Evolutionary conservation across 768 basidiomycete genomes (phyloP).

Genomic region (Russula sp.): DNA sequence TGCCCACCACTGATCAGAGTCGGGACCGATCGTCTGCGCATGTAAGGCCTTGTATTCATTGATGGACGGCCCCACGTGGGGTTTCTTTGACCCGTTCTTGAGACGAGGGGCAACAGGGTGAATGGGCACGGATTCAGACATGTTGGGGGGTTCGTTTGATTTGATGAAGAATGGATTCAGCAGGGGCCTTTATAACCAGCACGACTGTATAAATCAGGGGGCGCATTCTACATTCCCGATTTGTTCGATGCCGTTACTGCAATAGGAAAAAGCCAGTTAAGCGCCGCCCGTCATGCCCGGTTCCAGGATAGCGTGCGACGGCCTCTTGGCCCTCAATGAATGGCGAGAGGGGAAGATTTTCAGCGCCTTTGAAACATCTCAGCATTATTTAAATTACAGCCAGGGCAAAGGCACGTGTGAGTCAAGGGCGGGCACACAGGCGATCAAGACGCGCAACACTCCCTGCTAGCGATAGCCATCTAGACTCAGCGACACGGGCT

Average conservation of each 20-base stretch:
- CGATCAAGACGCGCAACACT: too few species aligned
- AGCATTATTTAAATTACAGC: background rate
- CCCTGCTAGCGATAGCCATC: background rate
- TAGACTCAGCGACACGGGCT: too few species aligned
- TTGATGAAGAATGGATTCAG: too few species aligned
- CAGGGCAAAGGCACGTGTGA: background rate
- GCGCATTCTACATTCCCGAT: conserved; percentile 3
- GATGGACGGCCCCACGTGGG: conserved; percentile 75
- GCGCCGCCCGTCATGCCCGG: background rate
- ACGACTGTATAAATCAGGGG: background rate
- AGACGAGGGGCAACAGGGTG: conserved; percentile 78
- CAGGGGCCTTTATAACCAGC: too few species aligned
- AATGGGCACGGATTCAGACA: conserved; percentile 30
- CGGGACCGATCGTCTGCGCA: conserved; percentile 61
- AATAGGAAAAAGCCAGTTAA: background rate
- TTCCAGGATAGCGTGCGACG: background rate
- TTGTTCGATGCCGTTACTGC: background rate
- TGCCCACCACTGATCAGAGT: conserved; percentile 84
- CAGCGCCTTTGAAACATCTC: background rate
- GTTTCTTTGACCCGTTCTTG: conserved; percentile 50
- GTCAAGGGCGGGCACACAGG: too few species aligned
- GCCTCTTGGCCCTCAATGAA: background rate
- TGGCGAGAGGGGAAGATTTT: background rate
- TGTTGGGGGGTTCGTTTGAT: conserved; percentile 7
- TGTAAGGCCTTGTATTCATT: conserved; percentile 67